A percentile compares a stretch with the other conserved stretches of the same genome.
Evolutionary conservation across 495 filamentous ascomycete species (phyloP).

Genomic region (Aspergillus campestris): DNA sequence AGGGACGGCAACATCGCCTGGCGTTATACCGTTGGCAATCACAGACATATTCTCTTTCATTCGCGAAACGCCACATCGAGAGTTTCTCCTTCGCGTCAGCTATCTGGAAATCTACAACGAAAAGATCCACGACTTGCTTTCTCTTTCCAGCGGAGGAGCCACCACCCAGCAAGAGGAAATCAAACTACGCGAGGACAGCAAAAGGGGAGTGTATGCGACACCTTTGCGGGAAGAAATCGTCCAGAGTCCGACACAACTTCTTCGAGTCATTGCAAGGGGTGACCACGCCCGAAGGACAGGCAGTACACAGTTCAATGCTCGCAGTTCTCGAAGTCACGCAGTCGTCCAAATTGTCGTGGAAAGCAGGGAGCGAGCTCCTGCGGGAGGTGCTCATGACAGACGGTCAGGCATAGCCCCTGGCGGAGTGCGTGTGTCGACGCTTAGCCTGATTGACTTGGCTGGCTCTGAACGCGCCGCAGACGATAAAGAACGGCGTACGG

Average conservation of each 20-base stretch:
- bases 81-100: slow-evolving; percentile 93
- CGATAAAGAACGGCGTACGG: slow-evolving; percentile 84
- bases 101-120: slow-evolving; percentile 99
- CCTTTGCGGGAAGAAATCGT: slow-evolving; percentile 98
- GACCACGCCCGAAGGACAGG: slow-evolving; percentile 83
- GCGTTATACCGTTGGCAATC: slow-evolving; percentile 94
- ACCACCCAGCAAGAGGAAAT: slow-evolving; percentile 71
- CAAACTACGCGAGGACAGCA: slow-evolving; percentile 91
- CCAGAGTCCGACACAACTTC: slow-evolving; percentile 89
- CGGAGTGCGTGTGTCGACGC: slow-evolving; percentile 87
- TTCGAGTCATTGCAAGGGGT: slow-evolving; percentile 90
- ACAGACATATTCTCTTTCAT: slow-evolving; percentile 99
- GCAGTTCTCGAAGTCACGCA: slow-evolving; percentile 94
- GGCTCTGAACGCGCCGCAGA: slow-evolving; percentile 95
- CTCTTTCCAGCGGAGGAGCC: slow-evolving; percentile 41
- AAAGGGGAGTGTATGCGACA: slow-evolving; percentile 91
- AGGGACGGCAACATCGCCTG: slow-evolving; percentile 91
- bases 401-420: slow-evolving; percentile 72
- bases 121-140: slow-evolving; percentile 88
- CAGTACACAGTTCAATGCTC: slow-evolving; percentile 92
- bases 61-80: slow-evolving; percentile 86
- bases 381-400: slow-evolving; percentile 54
- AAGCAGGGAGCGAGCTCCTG: slow-evolving; percentile 72
- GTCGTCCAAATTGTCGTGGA: slow-evolving; percentile 99
- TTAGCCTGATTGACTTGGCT: slow-evolving; percentile 93